Evolutionary conservation across 2,329 filamentous ascomycete genomes (phyloP), one percentile per base, ranked within the genome.

Genomic region (Fusarium sp.): DNA sequence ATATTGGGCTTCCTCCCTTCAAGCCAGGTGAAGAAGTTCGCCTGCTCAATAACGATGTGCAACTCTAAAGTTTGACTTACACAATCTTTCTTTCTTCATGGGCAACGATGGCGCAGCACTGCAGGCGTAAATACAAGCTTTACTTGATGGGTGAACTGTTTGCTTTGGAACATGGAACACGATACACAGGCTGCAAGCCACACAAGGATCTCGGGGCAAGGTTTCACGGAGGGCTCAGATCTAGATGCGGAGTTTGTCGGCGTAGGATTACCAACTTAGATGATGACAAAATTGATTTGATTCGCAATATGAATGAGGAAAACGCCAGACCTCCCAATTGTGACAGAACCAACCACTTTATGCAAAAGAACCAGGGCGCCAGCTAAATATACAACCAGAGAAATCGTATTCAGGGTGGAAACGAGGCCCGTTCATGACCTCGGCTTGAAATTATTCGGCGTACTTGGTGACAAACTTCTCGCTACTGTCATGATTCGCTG

Each of bases 11-110:
- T 75, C 96, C 96, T 19, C 93, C 96, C 9, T 99, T 99, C 86
- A 97, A 98, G 86, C 94, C 94, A 7, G 96, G 96, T 21, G 95
- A 99, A 85, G 94, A 98, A 84, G 94, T 98, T 56, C 88, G 91
- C 78, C 86, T 99, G 67, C 80, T 97, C 78, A 95, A 97, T 81
- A 94, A 97, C 74, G 90, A 94, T 78, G 89, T 94, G 66, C 95
- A 97, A 84, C 84, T 97, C 79, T 97, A 82, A 63, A 70, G 27
- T n/a, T 44, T 25, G 37, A 19, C 45, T 56, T 37, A 37, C 54
- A 52, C 25, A 37, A 23, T 66, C 38, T 31, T 48, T 39, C 58
- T 59, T 38, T 64, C 49, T 52, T 60, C 51, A 73, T 56, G 68
- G 68, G 74, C 51, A 29, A 72, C 58, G 54, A 59, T 52, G 63